Percentiles rank a stretch among this genome's conserved stretches.
These are phyloP conservation scores for Colletotrichum karsti DNA, from an alignment of 2,329 filamentous ascomycete genomes.

Conservation along the genomic window DNA sequence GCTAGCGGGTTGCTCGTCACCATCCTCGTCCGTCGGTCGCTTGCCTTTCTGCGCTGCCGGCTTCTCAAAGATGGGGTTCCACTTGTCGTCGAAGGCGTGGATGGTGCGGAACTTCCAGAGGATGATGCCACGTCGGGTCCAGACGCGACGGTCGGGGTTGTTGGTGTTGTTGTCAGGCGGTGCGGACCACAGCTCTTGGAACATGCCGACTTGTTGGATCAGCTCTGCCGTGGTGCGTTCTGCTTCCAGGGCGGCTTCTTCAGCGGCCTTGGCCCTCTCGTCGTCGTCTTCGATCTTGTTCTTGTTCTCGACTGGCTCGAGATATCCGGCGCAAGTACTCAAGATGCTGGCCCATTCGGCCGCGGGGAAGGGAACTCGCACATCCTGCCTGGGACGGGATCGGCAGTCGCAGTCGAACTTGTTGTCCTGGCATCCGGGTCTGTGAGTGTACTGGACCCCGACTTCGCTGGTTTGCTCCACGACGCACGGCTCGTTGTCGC, in stretches of 20 bases:
- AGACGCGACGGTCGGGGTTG: conserved; percentile 42
- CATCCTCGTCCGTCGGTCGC: conserved; percentile 23
- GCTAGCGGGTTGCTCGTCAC: conserved; percentile 40
- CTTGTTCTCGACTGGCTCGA: conserved; percentile 34
- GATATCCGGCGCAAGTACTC: conserved; percentile 63
- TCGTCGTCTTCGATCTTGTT: conserved; percentile 33
- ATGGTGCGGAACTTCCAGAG: conserved; percentile 71
- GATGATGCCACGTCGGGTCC: conserved; percentile 67
- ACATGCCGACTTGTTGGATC: conserved; percentile 70
- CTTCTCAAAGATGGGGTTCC: conserved; percentile 49
- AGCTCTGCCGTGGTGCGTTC: conserved; percentile 52
- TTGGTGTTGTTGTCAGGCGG: conserved; percentile 49
- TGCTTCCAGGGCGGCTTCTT: conserved; percentile 27
- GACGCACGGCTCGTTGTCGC: conserved; percentile 49
- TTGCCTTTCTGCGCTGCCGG: conserved; percentile 25
- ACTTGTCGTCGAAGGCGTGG: conserved; percentile 54
- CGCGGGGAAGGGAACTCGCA: conserved; percentile 66
- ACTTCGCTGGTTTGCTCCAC: conserved; percentile 59
- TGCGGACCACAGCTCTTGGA: conserved; percentile 71
- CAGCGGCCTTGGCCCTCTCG: conserved; percentile 34
- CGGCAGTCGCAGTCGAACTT: conserved; percentile 61
- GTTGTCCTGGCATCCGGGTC: conserved; percentile 58
- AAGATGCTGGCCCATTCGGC: conserved; percentile 67
- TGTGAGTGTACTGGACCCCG: conserved; percentile 57
- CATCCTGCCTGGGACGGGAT: conserved; percentile 53